Evolutionary conservation across 352 stramenopile species (phyloP), one percentile per base, ranked within the genome.

Genomic region (Pythium apleroticum): DNA sequence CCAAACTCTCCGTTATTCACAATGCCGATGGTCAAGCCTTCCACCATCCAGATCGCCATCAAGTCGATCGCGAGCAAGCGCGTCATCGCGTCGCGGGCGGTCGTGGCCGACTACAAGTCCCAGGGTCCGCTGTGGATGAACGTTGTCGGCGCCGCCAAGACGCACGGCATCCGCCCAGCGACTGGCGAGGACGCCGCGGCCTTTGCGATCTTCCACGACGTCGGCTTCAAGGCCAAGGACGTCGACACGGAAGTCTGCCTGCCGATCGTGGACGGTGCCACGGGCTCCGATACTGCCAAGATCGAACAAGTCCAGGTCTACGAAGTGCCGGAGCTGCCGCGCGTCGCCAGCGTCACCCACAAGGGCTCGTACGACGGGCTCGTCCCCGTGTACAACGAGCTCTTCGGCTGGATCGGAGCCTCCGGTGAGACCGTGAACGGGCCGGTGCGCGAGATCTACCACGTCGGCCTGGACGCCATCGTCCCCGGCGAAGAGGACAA

Each of bases 211-310:
- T 48, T 60, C 52, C 49, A 60, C 39, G 52, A 61, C 30, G 28
- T 60, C 22, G 60, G 60, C 19, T 53, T 17, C 37, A 56, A 27
- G 52, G 60, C 22, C 50, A 66, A 27, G 11, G 15, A 30, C 27
- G 60, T 66, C 27, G 76, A 88, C 60, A 57, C 77, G 50, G 75
- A 85, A 33, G 75, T 78, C 0, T 88, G 78, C 62, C 39, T 84
- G 5, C 78, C 72, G 17, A 74, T 85, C 17, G 37, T 41, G 1
- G 46, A 64, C 0, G 66, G 73, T 28, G 60, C 65, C 10, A 6
- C 46, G 7, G 30, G 78, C 9, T 52, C 63, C 8, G 19, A 3
- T 0, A 19, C 17, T 37, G 10, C 45, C 22, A 50, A 11, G 5
- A 60, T 57, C 8, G 45, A 67, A 9, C 48, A 43, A 25, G 65